Percentiles rank a stretch among this genome's conserved stretches.
phyloP scores from a whole-genome alignment of 345 rosid genomes.

The Camelina sativa region DNA sequence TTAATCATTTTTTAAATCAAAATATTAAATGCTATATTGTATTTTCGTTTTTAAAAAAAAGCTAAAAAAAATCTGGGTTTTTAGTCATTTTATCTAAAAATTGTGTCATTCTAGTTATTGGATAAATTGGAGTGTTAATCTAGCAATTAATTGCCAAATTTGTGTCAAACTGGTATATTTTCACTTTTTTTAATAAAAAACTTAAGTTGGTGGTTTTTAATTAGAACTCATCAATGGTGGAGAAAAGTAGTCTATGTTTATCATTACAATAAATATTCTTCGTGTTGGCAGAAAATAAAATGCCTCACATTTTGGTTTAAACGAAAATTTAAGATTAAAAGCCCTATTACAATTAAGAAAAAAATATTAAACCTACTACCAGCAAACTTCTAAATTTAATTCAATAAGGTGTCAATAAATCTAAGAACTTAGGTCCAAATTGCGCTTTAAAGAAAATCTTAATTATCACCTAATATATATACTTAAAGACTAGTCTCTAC shows the following conservation, averaged over 20 bases:
- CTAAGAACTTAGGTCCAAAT: background rate
- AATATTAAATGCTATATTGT: too few relatives aligned
- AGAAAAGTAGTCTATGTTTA: slow-evolving; percentile 13
- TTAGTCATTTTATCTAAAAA: too few relatives aligned
- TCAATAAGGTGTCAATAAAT: background rate
- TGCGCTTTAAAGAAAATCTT: background rate
- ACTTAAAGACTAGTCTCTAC: background rate
- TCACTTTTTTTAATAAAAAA: background rate
- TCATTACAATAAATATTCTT: slow-evolving; percentile 1
- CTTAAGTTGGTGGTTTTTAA: background rate
- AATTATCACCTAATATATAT: background rate
- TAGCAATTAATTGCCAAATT: too few relatives aligned
- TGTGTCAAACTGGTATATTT: too few relatives aligned
- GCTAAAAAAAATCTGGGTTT: too few relatives aligned
- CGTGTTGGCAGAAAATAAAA: background rate
- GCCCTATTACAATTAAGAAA: too few relatives aligned
- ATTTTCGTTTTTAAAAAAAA: too few relatives aligned
- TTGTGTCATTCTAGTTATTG: too few relatives aligned
- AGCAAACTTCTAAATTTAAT: background rate
- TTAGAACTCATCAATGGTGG: background rate
- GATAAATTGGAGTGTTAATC: too few relatives aligned
- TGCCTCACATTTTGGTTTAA: background rate
- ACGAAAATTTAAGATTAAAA: background rate
- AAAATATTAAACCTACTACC: background rate
- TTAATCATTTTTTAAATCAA: too few relatives aligned